A percentile compares a stretch with the other conserved stretches of the same genome.
phyloP scores from a whole-genome alignment of 495 filamentous ascomycete genomes.

The Pyrenula massariospora region DNA sequence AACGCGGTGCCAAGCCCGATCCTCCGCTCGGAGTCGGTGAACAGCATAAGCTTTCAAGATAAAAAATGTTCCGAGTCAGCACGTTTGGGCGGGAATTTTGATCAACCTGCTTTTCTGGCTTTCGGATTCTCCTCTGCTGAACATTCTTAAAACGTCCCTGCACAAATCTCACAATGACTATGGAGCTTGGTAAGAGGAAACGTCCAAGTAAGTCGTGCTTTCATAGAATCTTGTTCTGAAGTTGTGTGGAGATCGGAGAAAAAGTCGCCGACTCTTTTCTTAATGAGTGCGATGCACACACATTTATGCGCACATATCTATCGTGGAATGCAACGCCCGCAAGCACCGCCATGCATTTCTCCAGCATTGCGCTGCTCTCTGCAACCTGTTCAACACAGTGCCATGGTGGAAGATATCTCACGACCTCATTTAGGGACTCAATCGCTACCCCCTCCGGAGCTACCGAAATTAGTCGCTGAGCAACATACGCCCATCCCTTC shows the following conservation, averaged over 20 bases:
- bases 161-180: conserved; percentile 10
- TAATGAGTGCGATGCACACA: not conserved
- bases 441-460: conserved; percentile 80
- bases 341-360: conserved; percentile 1
- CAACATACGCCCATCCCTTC: conserved; percentile 76
- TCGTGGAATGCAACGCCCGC: not conserved
- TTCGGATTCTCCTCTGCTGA: no score
- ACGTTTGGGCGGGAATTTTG: no score
- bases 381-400: not conserved
- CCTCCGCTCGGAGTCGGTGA: no score
- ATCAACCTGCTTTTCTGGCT: no score
- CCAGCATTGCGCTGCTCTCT: conserved; percentile 3
- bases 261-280: conserved; percentile 2
- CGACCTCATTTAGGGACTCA: conserved; percentile 53
- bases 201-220: conserved; percentile 29
- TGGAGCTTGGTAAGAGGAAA: conserved; percentile 37
- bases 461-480: conserved; percentile 86
- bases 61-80: no score
- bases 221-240: not conserved
- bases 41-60: no score
- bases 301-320: no score
- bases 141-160: no score
- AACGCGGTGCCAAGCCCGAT: no score
- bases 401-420: not conserved
- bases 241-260: conserved; percentile 2